These are phyloP conservation scores for Ilex asprella DNA, from an alignment of 257 asterid species.

Conservation along the genomic window DNA sequence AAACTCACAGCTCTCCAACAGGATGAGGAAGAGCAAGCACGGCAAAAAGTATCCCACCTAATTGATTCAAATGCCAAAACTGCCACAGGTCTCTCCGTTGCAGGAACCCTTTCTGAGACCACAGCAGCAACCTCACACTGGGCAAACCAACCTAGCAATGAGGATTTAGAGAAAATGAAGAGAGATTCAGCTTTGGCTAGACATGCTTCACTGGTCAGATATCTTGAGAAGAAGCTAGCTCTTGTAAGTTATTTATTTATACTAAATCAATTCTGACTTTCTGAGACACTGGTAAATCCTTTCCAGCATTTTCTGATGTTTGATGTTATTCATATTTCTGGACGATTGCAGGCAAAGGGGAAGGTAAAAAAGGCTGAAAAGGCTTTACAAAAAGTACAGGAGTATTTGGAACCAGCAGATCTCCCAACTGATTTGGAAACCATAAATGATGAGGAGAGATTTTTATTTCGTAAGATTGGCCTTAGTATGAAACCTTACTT, in stretches of 20 bases:
- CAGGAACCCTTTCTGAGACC: slow-evolving; percentile 95
- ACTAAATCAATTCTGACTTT: neutral
- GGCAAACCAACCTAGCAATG: slow-evolving; percentile 45
- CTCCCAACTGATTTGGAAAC: slow-evolving; percentile 83
- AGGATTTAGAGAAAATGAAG: slow-evolving; percentile 67
- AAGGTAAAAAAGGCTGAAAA: slow-evolving; percentile 67
- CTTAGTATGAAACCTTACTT: slow-evolving; percentile 85
- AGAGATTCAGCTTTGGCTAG: slow-evolving; percentile 55
- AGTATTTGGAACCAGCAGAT: slow-evolving; percentile 49
- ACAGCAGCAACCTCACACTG: slow-evolving; percentile 80
- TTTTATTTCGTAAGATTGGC: slow-evolving; percentile 72
- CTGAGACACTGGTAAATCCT: neutral
- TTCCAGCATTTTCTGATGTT: slow-evolving; percentile 8
- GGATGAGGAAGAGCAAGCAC: slow-evolving; percentile 83
- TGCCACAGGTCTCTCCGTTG: slow-evolving; percentile 55
- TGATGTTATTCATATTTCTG: slow-evolving; percentile 7
- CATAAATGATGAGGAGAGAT: slow-evolving; percentile 77
- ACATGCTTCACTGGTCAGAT: slow-evolving; percentile 53
- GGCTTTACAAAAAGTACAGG: slow-evolving; percentile 51
- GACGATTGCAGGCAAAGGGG: slow-evolving; percentile 55
- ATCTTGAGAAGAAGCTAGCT: slow-evolving; percentile 62
- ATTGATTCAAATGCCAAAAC: slow-evolving; percentile 28
- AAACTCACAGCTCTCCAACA: slow-evolving; percentile 39
- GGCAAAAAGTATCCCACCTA: slow-evolving; percentile 41
- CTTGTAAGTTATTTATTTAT: slow-evolving; percentile 40